phyloP scores from a whole-genome alignment of 257 asterid genomes.

The Avicennia marina region DNA sequence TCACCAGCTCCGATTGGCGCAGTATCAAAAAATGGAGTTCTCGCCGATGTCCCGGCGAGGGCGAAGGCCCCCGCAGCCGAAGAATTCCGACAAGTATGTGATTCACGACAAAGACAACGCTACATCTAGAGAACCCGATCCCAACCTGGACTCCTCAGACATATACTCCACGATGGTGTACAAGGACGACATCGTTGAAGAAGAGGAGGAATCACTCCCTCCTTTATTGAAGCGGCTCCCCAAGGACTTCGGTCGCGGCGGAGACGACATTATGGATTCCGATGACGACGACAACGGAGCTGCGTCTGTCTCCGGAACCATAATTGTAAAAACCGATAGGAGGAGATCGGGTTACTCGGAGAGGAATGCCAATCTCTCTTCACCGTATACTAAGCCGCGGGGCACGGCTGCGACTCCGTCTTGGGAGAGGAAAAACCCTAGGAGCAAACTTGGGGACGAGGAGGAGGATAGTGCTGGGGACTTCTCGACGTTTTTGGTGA shows the following conservation, averaged over 20 bases:
- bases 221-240: constrained; percentile 82
- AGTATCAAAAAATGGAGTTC: constrained; percentile 44
- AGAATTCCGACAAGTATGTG: constrained; percentile 59
- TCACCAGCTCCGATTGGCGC: no score
- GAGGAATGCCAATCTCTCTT: constrained; percentile 18
- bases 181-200: constrained; percentile 46
- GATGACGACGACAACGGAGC: constrained; percentile 33
- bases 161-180: constrained; percentile 65
- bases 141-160: constrained; percentile 33
- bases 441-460: constrained; percentile 29
- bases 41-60: constrained; percentile 60
- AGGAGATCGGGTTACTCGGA: constrained; percentile 38
- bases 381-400: constrained; percentile 30
- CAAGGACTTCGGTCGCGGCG: constrained; percentile 82
- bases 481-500: constrained; percentile 86
- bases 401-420: constrained; percentile 22
- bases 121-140: constrained; percentile 18
- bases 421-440: constrained; percentile 41
- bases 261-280: constrained; percentile 31
- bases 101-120: constrained; percentile 30
- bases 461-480: constrained; percentile 56
- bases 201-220: constrained; percentile 75
- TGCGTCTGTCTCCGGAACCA: constrained; percentile 66
- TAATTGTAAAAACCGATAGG: constrained; percentile 64
- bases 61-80: constrained; percentile 53